These are phyloP conservation scores for Prinsepia uniflora DNA, from an alignment of 306 rosid genomes.

Conservation along the genomic window DNA sequence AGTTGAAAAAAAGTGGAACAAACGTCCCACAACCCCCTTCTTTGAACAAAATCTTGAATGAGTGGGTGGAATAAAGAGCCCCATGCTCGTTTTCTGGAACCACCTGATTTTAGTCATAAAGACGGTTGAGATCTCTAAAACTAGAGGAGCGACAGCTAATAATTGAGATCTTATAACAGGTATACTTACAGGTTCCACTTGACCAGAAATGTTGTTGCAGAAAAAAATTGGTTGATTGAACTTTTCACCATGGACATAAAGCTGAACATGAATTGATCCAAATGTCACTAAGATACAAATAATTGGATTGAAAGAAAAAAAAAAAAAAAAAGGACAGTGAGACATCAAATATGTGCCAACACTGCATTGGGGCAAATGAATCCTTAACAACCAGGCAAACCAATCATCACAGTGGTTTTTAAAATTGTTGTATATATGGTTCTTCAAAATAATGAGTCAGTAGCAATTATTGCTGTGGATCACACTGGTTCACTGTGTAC, in stretches of 20 bases:
- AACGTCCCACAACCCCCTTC: constrained; percentile 98
- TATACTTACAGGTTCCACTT: constrained; percentile 84
- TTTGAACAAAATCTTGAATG: constrained; percentile 87
- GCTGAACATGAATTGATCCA: constrained; percentile 47
- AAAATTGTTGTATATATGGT: background rate
- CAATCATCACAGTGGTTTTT: background rate
- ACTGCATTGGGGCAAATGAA: background rate
- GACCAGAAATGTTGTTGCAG: constrained; percentile 96
- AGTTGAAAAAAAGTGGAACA: constrained; percentile 88
- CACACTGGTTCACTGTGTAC: background rate
- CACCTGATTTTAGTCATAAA: constrained; percentile 42
- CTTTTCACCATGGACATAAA: constrained; percentile 67
- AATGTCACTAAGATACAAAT: background rate
- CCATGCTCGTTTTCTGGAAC: constrained; percentile 72
- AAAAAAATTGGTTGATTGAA: constrained; percentile 93
- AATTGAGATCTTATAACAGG: constrained; percentile 1
- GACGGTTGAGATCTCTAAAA: background rate
- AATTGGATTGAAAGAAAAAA: background rate
- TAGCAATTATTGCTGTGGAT: background rate
- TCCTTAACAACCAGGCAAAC: background rate
- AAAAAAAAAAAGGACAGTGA: background rate
- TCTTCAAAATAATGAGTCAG: no score
- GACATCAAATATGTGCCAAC: background rate
- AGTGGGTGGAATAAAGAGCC: constrained; percentile 79
- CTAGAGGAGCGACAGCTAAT: background rate